These are phyloP conservation scores for Psophocarpus tetragonolobus DNA, from an alignment of 306 rosid species.

Conservation along the genomic window DNA sequence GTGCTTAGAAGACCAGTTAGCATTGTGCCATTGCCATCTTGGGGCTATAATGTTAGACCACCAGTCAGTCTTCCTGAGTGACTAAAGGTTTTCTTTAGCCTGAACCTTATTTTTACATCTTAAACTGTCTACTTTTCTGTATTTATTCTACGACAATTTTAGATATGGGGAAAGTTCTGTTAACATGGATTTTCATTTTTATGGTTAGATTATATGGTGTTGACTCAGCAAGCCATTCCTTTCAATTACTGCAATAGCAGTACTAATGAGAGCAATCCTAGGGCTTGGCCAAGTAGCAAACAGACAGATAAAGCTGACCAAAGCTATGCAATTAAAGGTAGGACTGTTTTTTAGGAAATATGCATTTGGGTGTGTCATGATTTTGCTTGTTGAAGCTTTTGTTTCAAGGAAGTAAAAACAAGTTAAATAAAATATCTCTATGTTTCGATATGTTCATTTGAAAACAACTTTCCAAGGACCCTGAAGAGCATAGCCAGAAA, in stretches of 20 bases:
- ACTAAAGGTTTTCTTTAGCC: conserved; percentile 53
- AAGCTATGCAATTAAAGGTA: conserved; percentile 49
- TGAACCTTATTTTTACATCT: not conserved
- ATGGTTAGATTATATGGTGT: conserved; percentile 43
- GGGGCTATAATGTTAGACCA: conserved; percentile 52
- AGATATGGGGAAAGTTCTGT: not conserved
- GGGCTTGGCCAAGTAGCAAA: conserved; percentile 36
- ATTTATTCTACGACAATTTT: not conserved
- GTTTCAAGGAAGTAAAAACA: not conserved
- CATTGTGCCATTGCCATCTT: conserved; percentile 50
- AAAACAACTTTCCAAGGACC: not conserved
- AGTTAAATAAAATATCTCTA: not conserved
- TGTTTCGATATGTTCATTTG: not conserved
- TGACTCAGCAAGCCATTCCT: conserved; percentile 38
- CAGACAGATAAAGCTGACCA: conserved; percentile 30
- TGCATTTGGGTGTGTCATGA: not conserved
- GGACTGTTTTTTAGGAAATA: not conserved
- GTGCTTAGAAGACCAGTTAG: conserved; percentile 48
- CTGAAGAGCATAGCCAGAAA: not conserved
- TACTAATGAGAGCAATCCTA: conserved; percentile 55
- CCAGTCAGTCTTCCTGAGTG: conserved; percentile 36
- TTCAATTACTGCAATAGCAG: conserved; percentile 49
- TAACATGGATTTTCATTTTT: conserved; percentile 14
- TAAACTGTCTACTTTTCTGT: not conserved
- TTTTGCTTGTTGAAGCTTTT: not conserved